These are phyloP conservation scores for Meyerozyma guilliermondii DNA, from an alignment of 1,139 yeast genomes.

Conservation along the genomic window DNA sequence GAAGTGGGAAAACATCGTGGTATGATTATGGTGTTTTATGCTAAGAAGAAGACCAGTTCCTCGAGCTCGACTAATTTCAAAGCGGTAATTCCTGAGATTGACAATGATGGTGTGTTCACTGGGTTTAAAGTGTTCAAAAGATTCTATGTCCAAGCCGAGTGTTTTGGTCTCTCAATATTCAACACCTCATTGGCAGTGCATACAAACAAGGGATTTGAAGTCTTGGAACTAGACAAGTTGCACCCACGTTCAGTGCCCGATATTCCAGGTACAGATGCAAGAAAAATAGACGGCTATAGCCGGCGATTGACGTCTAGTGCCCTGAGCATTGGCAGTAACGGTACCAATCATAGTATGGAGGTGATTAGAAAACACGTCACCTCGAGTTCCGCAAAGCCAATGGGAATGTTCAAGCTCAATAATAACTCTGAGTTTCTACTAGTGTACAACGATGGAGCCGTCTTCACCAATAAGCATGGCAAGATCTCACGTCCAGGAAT, in stretches of 20 bases:
- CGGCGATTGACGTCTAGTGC: constrained; percentile 14
- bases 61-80: constrained; percentile 47
- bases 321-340: neutral
- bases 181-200: constrained; percentile 63
- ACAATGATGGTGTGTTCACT: constrained; percentile 47
- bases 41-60: constrained; percentile 42
- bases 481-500: constrained; percentile 52
- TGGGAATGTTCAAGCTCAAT: constrained; percentile 61
- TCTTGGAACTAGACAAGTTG: constrained; percentile 56
- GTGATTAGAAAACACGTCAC: constrained; percentile 27
- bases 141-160: constrained; percentile 48
- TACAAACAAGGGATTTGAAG: constrained; percentile 64
- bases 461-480: constrained; percentile 66
- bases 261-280: constrained; percentile 22
- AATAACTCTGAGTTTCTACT: constrained; percentile 49
- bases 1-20: constrained; percentile 58
- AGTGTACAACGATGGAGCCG: constrained; percentile 70
- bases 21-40: constrained; percentile 52
- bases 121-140: constrained; percentile 45
- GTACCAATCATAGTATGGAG: constrained; percentile 15
- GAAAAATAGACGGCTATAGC: constrained; percentile 29
- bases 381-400: constrained; percentile 42
- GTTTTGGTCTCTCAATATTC: constrained; percentile 53
- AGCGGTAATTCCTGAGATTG: constrained; percentile 45
- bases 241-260: constrained; percentile 55